Evolutionary conservation across 768 basidiomycete genomes (phyloP), one percentile per base, ranked within the genome.

Genomic region (Tulasnella sp.): DNA sequence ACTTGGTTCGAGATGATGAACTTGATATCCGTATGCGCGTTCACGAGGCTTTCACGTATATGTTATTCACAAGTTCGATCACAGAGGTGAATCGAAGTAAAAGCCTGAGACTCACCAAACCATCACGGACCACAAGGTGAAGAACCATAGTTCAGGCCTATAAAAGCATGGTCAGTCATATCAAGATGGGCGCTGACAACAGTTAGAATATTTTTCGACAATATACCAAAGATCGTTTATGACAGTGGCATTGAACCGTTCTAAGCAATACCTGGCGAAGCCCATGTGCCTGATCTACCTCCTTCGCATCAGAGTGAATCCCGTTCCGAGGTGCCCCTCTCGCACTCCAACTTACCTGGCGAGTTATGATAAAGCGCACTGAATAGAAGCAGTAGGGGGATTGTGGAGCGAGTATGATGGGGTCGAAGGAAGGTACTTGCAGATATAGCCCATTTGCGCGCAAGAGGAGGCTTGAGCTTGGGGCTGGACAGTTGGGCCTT

Each of bases 71-170:
- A n/a, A 19, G 38, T 27, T 43, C 7, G 32, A 4, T 1, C 26
- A 15, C 5, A 15, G 5, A 38, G 15, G 15, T 38, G 15, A 26
- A 41, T 43, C 26, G 29, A 21, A 26, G n/a, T 19, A 44, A 17
- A 55, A 21, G 30, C 19, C 26, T 38, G 7, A 15, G 4, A 54
- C 27, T 5, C 9, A 67, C 73, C 23, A 61, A 64, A 65, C 66
- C 84, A 83, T 80, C 0, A 78, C 74, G 1, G 82, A 78, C n/a
- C 85, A 67, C 3, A 75, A 68, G 0, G 78, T 75, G 71, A 86
- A 85, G 72, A 85, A 82, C 0, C 78, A 34, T 11, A 67, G 65
- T 47, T 64, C 61, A 17, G 65, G 67, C 60, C 49, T 15, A 24
- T 51, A 26, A 51, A 21, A 1, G 50, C 8, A 29, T 19, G 3